These are phyloP conservation scores for Russula compacta DNA, from an alignment of 768 basidiomycete species.

Conservation along the genomic window DNA sequence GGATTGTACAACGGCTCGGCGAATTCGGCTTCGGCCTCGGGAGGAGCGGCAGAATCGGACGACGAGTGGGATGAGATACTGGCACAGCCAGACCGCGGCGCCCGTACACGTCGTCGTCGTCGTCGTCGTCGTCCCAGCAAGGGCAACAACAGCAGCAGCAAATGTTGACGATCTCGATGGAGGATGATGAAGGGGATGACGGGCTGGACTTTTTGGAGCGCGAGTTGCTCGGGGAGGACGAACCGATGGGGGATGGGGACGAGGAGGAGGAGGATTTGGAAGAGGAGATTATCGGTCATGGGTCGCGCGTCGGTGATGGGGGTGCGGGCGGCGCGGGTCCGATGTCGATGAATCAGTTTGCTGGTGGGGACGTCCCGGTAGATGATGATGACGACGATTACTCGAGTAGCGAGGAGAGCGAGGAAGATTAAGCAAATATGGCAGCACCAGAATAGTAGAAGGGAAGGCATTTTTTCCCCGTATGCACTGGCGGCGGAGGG, in stretches of 20 bases:
- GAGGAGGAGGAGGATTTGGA: conserved; percentile 43
- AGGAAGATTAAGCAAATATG: conserved; percentile 21
- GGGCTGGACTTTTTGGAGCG: conserved; percentile 24
- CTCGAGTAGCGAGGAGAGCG: conserved; percentile 44
- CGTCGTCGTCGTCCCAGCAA: conserved; percentile 22
- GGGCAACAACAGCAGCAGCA: conserved; percentile 16
- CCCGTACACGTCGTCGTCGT: background rate
- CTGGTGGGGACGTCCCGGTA: conserved; percentile 27
- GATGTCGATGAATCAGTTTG: conserved; percentile 44
- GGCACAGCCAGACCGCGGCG: background rate
- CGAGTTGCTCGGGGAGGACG: conserved; percentile 16
- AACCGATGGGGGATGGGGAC: conserved; percentile 12
- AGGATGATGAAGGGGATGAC: conserved; percentile 24
- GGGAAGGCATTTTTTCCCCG: too few relatives aligned
- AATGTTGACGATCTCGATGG: conserved; percentile 31
- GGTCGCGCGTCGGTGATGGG: conserved; percentile 7
- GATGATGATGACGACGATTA: conserved; percentile 42
- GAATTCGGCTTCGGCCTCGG: background rate
- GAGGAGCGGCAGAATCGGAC: conserved; percentile 29
- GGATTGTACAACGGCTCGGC: conserved; percentile 14
- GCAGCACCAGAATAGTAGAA: too few relatives aligned
- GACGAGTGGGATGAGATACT: conserved; percentile 44
- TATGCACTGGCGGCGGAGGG: too few relatives aligned
- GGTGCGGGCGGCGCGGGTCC: conserved; percentile 27
- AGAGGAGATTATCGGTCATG: conserved; percentile 25